phyloP scores from a whole-genome alignment of 2,329 filamentous ascomycete species.

The Colletotrichum scovillei region DNA sequence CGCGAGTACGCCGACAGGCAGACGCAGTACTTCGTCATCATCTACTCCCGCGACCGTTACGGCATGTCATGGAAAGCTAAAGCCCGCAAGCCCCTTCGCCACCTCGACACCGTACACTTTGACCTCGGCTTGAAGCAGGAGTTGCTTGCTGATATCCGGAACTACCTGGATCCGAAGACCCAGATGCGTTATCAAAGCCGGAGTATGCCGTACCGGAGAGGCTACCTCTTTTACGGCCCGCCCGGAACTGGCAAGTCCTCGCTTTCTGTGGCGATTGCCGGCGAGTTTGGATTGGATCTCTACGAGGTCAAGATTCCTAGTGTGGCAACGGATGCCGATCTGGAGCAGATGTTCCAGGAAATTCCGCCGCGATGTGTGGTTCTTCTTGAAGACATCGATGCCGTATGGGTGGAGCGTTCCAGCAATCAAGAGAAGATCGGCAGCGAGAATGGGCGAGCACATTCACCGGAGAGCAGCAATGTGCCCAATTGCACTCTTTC shows the following conservation, averaged over 20 bases:
- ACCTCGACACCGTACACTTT: slow-evolving; percentile 63
- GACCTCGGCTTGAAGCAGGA: slow-evolving; percentile 57
- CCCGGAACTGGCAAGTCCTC: slow-evolving; percentile 72
- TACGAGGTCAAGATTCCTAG: slow-evolving; percentile 62
- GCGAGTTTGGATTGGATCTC: slow-evolving; percentile 61
- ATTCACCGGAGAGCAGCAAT: slow-evolving; percentile 18
- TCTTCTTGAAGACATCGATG: slow-evolving; percentile 66
- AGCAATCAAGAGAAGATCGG: slow-evolving; percentile 36
- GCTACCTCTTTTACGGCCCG: slow-evolving; percentile 74
- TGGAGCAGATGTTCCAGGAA: slow-evolving; percentile 63
- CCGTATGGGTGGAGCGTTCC: slow-evolving; percentile 46
- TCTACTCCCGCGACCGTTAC: slow-evolving; percentile 58
- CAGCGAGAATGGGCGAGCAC: slow-evolving; percentile 15
- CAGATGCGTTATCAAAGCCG: slow-evolving; percentile 72
- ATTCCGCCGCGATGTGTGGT: slow-evolving; percentile 65
- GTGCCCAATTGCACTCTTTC: slow-evolving; percentile 63
- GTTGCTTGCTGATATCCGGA: slow-evolving; percentile 61
- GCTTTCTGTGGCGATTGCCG: slow-evolving; percentile 63
- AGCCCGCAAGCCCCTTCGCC: slow-evolving; percentile 59
- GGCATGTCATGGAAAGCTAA: slow-evolving; percentile 61
- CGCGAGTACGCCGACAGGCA: slow-evolving; percentile 60
- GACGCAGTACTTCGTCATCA: slow-evolving; percentile 61
- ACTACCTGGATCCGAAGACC: slow-evolving; percentile 61
- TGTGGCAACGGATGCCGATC: slow-evolving; percentile 59
- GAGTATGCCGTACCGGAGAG: slow-evolving; percentile 55